Conservation (phyloP, 2,329 filamentous ascomycete genomes). For the Ophiostoma sp. region DNA sequence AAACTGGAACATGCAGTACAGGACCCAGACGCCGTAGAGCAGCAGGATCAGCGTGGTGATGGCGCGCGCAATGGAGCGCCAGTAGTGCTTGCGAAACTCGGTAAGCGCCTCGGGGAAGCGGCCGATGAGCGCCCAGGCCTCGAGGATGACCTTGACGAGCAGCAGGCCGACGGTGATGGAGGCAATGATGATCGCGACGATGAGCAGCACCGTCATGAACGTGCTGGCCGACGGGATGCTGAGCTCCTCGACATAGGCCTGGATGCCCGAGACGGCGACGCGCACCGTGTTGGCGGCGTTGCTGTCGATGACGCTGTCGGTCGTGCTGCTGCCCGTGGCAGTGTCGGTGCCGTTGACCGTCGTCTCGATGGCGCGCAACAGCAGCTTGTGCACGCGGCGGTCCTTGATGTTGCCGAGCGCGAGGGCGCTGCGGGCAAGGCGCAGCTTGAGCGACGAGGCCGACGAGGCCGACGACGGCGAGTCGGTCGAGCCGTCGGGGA, state of each 20-base stretch:
- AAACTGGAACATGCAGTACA: constrained; percentile 96
- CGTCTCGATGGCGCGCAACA: constrained; percentile 46
- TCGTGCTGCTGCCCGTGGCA: constrained; percentile 28
- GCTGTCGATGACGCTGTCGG: constrained; percentile 43
- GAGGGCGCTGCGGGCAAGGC: constrained; percentile 49
- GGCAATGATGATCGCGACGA: constrained; percentile 82
- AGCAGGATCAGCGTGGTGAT: constrained; percentile 86
- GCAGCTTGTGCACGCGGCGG: constrained; percentile 16
- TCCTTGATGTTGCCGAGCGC: constrained; percentile 37
- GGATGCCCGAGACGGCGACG: constrained; percentile 63
- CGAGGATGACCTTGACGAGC: constrained; percentile 84
- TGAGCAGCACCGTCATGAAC: constrained; percentile 89
- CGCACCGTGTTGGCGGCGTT: constrained; percentile 38
- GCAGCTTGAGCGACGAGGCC: constrained; percentile 41
- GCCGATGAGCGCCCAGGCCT: constrained; percentile 84
- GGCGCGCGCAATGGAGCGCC: constrained; percentile 82
- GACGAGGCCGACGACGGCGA: constrained; percentile 35
- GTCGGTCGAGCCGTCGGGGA: constrained; percentile 51
- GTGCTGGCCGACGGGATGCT: constrained; percentile 83
- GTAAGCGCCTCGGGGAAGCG: constrained; percentile 73
- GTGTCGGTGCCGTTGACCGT: constrained; percentile 38
- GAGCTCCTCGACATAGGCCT: constrained; percentile 76
- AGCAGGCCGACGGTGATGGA: constrained; percentile 80
- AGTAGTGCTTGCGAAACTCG: constrained; percentile 92
- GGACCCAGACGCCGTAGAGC: constrained; percentile 88